Percentiles rank a stretch among this genome's conserved stretches.
Evolutionary conservation across 2,329 filamentous ascomycete genomes (phyloP).

Genomic region (Pestalotiopsis sp.): DNA sequence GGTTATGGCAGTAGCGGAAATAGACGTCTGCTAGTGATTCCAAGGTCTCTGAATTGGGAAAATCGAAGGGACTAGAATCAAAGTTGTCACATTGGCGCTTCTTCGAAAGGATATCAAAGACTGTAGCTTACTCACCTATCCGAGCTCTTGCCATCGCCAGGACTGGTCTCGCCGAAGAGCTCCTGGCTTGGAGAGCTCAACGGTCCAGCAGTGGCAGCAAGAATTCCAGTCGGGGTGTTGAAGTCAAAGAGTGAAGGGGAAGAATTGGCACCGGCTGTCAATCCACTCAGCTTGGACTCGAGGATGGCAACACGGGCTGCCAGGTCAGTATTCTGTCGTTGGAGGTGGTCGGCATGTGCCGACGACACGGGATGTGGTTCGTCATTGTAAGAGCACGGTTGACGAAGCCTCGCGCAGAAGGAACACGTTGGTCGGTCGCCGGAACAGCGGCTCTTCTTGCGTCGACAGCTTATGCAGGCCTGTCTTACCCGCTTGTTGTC

Average conservation of each 20-base stretch:
- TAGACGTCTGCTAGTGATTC: background rate
- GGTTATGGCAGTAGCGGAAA: background rate
- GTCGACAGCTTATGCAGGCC: background rate
- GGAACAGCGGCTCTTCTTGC: background rate
- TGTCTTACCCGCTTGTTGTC: background rate
- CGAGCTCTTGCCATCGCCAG: background rate
- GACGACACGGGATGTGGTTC: background rate
- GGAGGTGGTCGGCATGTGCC: background rate
- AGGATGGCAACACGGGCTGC: background rate
- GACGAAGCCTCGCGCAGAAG: background rate
- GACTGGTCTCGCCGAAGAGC: background rate
- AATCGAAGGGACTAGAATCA: background rate
- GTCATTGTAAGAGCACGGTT: background rate
- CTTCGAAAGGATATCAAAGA: background rate
- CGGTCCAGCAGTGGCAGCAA: background rate
- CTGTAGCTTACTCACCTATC: background rate
- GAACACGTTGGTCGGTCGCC: background rate
- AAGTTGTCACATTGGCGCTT: background rate
- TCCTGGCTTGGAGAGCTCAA: background rate
- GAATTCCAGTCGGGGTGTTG: background rate
- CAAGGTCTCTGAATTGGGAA: background rate
- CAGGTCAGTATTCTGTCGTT: background rate
- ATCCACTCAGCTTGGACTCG: background rate
- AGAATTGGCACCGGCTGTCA: background rate
- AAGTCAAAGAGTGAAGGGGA: background rate